Base-by-base conservation (phyloP, 1,284 basidiomycete species). In the Malassezia vespertilionis region DNA sequence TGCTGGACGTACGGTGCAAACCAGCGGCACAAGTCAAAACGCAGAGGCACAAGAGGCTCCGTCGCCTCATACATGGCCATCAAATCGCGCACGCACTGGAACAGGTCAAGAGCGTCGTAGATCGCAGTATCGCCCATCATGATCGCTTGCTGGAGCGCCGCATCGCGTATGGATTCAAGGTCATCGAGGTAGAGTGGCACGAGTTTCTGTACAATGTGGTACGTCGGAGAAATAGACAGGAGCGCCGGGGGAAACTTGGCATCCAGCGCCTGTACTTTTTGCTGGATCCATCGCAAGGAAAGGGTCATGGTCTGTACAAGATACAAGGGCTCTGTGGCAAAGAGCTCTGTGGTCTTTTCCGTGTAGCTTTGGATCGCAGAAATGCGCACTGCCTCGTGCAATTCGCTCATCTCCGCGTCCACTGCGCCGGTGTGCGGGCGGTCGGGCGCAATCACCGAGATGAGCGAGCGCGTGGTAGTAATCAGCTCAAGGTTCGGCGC, bases 251-350 rank as follows among this genome's bases (percentile, higher is more conserved):
- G 80, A 72, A 91, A 95, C 54, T 82, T 77, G 71, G 86, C 86
- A 71, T 89, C 83, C 26, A 89, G 75, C 24, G 77, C 72, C 71
- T 91, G 88, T 10, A 84, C 81, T 24, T 76, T 75, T 66, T 86
- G 90, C 74, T 93, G 87, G 9, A 96, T 75, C 75, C 90, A 90
- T 40, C 83, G 81, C 5, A 85, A 84, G 77, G 93, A 80, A 22
- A 83, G 73, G 37, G 91, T 73, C 23, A 88, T 73, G 4, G 59
- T 56, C 30, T 86, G 73, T 1, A 87, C 82, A 40, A 81, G 76
- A 63, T 86, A 87, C 15, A 83, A 80, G 3, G 83, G 81, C 11
- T 80, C 79, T 35, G 79, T 74, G 5, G 58, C 74, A 59, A 60
- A 81, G 38, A 72, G 57, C 31, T 74, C 73, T n/a, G 71, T 79